These are phyloP conservation scores for Aschersonia sp. DNA, from an alignment of 2,329 filamentous ascomycete genomes.

Conservation along the genomic window DNA sequence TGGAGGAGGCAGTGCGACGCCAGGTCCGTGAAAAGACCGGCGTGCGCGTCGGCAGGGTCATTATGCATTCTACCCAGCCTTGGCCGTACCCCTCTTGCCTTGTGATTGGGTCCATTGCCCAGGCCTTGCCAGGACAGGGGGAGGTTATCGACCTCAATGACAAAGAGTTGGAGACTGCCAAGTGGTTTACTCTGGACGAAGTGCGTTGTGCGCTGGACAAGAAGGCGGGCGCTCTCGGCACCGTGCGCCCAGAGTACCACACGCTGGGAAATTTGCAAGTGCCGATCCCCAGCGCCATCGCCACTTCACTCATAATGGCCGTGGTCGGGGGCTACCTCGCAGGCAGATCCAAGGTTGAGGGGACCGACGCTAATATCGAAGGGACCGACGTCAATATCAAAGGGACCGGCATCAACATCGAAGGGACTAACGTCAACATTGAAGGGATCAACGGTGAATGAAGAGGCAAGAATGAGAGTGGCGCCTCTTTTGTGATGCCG, in stretches of 20 bases:
- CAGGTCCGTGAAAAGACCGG: conserved; percentile 83
- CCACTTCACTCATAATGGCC: conserved; percentile 71
- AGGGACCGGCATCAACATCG: neutral
- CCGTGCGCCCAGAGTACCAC: conserved; percentile 49
- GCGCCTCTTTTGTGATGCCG: too few species aligned
- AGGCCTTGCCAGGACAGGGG: conserved; percentile 56
- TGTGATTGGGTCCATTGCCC: conserved; percentile 80
- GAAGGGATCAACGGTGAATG: neutral
- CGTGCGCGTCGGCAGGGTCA: conserved; percentile 60
- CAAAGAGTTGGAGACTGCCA: conserved; percentile 78
- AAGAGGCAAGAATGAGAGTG: too few species aligned
- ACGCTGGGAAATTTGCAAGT: conserved; percentile 66
- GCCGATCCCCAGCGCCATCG: conserved; percentile 81
- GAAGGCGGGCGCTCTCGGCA: conserved; percentile 52
- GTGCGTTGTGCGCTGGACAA: conserved; percentile 57
- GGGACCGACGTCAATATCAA: neutral
- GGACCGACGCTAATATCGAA: neutral
- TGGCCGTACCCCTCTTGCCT: conserved; percentile 78
- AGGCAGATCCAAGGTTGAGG: conserved; percentile 35
- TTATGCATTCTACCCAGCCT: conserved; percentile 72
- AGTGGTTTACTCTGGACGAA: conserved; percentile 77
- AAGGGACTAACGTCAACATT: neutral
- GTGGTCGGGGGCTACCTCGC: conserved; percentile 63
- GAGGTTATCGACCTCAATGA: conserved; percentile 81
- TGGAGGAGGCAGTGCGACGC: conserved; percentile 70